Evolutionary conservation across 805 yeast genomes (phyloP).

Genomic region (Pichia gijzeniarum): DNA sequence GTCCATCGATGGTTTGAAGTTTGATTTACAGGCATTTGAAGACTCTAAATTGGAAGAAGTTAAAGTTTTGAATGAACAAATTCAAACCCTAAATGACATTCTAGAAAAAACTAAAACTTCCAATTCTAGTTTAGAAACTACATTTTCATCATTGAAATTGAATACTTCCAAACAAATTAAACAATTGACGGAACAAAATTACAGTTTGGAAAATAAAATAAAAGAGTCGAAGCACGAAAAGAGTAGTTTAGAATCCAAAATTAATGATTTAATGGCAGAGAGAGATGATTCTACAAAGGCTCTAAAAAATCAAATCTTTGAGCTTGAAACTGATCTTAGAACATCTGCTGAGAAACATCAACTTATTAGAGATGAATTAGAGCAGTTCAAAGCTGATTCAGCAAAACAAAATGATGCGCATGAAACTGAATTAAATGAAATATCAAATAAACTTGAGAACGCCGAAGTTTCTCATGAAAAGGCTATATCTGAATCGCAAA

Average conservation of each 20-base stretch:
- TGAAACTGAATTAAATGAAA: background rate
- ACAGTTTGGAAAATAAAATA: background rate
- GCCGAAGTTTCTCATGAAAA: background rate
- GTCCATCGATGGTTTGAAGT: background rate
- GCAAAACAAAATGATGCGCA: background rate
- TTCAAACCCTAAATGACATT: constrained; percentile 2
- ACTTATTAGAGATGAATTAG: background rate
- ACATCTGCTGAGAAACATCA: background rate
- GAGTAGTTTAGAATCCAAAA: background rate
- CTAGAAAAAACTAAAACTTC: constrained; percentile 1
- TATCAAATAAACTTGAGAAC: background rate
- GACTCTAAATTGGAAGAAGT: background rate
- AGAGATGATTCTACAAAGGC: background rate
- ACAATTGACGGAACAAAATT: background rate
- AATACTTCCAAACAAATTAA: constrained; percentile 3
- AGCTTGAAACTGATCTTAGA: background rate
- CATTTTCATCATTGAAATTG: background rate
- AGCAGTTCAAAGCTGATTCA: background rate
- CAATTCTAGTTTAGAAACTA: constrained; percentile 3
- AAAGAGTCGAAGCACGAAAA: background rate
- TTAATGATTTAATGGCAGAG: background rate
- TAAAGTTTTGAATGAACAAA: background rate
- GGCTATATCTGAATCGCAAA: background rate
- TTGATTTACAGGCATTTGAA: background rate
- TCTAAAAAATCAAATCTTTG: background rate